A percentile compares a stretch with the other conserved stretches of the same genome.
phyloP scores from a whole-genome alignment of 129 eudicot species.

The Helianthus annuus region DNA sequence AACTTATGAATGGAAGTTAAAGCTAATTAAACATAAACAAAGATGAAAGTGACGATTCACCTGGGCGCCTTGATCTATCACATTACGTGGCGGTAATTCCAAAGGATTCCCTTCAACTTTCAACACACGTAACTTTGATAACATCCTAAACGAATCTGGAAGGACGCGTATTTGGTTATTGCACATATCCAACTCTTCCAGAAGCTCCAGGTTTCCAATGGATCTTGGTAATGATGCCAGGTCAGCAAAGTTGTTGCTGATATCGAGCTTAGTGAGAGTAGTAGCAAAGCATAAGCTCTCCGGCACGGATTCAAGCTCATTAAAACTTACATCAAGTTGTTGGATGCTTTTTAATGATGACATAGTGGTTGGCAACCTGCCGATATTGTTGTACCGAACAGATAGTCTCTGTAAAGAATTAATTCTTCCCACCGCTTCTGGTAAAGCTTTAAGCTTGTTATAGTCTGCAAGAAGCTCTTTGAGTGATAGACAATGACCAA shows the following conservation, averaged over 20 bases:
- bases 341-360: constrained; percentile 53
- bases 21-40: background rate
- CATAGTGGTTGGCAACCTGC: constrained; percentile 83
- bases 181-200: constrained; percentile 77
- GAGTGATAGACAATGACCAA: constrained; percentile 73
- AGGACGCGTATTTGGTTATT: constrained; percentile 78
- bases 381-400: constrained; percentile 71
- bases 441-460: constrained; percentile 87
- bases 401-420: constrained; percentile 65
- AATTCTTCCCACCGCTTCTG: constrained; percentile 86
- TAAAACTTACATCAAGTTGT: constrained; percentile 90
- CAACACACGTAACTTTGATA: constrained; percentile 53
- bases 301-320: constrained; percentile 81
- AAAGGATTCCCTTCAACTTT: constrained; percentile 86
- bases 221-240: constrained; percentile 75
- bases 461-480: constrained; percentile 79
- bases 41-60: constrained; percentile 29
- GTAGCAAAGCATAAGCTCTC: constrained; percentile 96
- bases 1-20: background rate
- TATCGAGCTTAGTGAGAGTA: constrained; percentile 63
- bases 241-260: constrained; percentile 48
- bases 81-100: constrained; percentile 62
- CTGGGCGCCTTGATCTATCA: constrained; percentile 69
- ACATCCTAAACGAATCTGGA: constrained; percentile 82
- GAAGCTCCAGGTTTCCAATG: constrained; percentile 84